phyloP scores from a whole-genome alignment of 768 basidiomycete genomes.

The Hericium coralloides region DNA sequence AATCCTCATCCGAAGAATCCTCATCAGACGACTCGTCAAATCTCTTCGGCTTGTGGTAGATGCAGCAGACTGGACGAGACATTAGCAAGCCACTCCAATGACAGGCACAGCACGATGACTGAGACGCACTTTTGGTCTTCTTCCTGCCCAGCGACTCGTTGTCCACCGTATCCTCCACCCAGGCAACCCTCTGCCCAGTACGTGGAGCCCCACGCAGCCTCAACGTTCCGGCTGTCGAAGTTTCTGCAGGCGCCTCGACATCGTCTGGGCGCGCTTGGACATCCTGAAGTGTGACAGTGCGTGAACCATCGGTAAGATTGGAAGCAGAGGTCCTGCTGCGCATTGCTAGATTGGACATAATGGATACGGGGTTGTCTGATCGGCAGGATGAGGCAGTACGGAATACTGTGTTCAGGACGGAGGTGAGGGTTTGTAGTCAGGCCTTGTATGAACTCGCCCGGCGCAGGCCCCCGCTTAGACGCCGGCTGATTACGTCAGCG shows the following conservation, averaged over 20 bases:
- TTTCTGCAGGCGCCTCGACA: neutral
- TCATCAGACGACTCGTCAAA: conserved; percentile 81
- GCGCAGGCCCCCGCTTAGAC: too few relatives aligned
- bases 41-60: conserved; percentile 73
- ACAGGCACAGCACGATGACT: neutral
- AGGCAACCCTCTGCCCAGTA: conserved; percentile 51
- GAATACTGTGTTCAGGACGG: too few relatives aligned
- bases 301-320: neutral
- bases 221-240: conserved; percentile 34
- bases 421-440: too few relatives aligned
- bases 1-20: conserved; percentile 38
- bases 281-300: neutral
- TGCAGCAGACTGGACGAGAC: conserved; percentile 74
- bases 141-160: conserved; percentile 88
- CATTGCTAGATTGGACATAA: neutral
- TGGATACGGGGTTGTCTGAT: too few relatives aligned
- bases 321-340: neutral
- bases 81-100: neutral
- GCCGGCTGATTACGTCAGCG: too few relatives aligned
- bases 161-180: conserved; percentile 82
- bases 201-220: conserved; percentile 47
- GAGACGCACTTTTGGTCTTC: conserved; percentile 80
- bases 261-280: neutral
- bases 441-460: too few relatives aligned
- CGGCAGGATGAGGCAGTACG: too few relatives aligned